Base-by-base conservation (phyloP, 2,329 filamentous ascomycete genomes). In the Microcyclosporella mali region DNA sequence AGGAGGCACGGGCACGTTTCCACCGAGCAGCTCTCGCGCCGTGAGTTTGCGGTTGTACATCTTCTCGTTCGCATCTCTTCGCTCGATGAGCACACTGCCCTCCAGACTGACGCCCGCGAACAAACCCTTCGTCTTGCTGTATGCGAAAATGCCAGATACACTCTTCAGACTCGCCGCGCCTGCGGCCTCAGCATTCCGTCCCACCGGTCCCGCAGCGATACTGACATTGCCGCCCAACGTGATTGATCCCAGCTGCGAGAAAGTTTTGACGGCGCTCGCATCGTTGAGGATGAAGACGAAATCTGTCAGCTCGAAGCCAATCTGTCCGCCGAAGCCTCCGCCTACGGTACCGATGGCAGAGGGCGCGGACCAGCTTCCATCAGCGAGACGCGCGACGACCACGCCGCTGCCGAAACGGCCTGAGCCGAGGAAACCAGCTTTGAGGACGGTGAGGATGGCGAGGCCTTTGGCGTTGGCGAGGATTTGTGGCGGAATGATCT, bases 221-320 rank as follows among this genome's bases (percentile, higher is more conserved):
- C 88, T 95, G 28, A 97, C 92, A 61, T 98, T 98, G 52, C 92
- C 92, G 57, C 92, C 92, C 6, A 98, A 75, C 3, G 92, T 97
- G 49, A 98, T 73, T 41, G 85, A 90, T 3, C 92, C 92, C 30
- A 84, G 81, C 66, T 97, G 90, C 4, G 89, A 88, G 67, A 98
- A 97, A 7, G 90, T 89, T 66, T 87, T 87, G 53, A 98, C 90
- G 33, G 92, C 90, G 45, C 74, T 79, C 32, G 81, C 73, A 62
- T 98, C 90, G 69, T 98, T 98, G 52, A 98, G 81, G 53, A 98
- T 95, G 69, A 98, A 97, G 63, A 98, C 92, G 63, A 98, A 98
- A 65, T 92, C 87, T 46, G 87, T 92, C 49, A 94, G 68, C 66
- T 94, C 87, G 66, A 90, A 86, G 28, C 86, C 86, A 59, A 94